Percentiles rank a stretch among this genome's conserved stretches.
Conservation (phyloP, 305 asterid species). For the Solanum hybrid region DNA sequence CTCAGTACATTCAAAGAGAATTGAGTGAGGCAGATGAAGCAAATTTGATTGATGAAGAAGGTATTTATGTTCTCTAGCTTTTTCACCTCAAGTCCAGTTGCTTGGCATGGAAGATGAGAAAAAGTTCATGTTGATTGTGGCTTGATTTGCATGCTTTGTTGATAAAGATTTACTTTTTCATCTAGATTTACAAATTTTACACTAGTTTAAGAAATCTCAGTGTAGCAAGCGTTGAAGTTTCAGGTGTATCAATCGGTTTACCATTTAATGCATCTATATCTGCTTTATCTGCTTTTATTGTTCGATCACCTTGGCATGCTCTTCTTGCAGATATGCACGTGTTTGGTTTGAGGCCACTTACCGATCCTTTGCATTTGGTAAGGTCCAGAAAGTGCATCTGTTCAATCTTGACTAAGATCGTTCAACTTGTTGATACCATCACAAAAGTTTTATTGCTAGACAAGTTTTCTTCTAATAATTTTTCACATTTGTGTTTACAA, state of each 20-base stretch:
- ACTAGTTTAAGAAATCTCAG: not conserved
- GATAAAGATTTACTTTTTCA: not conserved
- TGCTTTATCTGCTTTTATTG: not conserved
- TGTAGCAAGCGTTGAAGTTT: not conserved
- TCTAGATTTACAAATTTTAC: not conserved
- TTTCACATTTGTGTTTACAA: not conserved
- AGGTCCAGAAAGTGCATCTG: slow-evolving; percentile 27
- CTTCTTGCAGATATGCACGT: slow-evolving; percentile 76
- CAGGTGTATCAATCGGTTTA: not conserved
- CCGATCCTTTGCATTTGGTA: slow-evolving; percentile 86
- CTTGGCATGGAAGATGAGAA: not conserved
- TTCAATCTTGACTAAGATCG: slow-evolving; percentile 8
- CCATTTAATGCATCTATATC: not conserved
- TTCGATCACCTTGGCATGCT: slow-evolving; percentile 24
- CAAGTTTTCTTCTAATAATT: not conserved
- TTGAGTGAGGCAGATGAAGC: slow-evolving; percentile 64
- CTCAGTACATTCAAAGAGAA: slow-evolving; percentile 41
- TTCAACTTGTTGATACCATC: not conserved
- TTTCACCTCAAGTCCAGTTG: not conserved
- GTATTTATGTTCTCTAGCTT: slow-evolving; percentile 22
- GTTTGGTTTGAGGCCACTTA: slow-evolving; percentile 76
- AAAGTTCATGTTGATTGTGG: not conserved
- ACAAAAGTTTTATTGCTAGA: not conserved
- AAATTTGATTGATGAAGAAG: slow-evolving; percentile 79
- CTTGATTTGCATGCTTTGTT: not conserved